Base-by-base conservation (phyloP, 495 filamentous ascomycete species). In the Hypoxylon cercidicola region DNA sequence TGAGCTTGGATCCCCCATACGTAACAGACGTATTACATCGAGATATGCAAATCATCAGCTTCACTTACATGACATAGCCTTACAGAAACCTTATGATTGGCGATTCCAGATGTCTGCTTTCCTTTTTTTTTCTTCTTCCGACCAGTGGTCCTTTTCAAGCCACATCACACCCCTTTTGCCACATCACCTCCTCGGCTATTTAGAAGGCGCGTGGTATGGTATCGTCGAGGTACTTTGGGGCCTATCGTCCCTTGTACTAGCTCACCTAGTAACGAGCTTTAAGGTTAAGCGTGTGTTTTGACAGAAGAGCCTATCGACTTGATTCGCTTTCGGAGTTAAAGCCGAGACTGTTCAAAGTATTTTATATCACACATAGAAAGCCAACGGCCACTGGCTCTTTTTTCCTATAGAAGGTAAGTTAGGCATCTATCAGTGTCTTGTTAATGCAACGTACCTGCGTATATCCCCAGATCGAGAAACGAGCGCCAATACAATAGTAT, bases 251-350 rank as follows among this genome's bases (percentile, higher is more conserved):
- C 9, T 20, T 57, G 53, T 57, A 37, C 46, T 37, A 52, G 40
- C 30, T 57, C 19, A 53, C 60, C 57, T 64, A 52, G 50, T 51
- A 45, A 57, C 45, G 46, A 15, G 51, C 46, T 32, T 32, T 21
- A 12, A 37, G 46, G 60, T 20, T 45, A 19, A 45, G 28, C 20
- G 32, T 45, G 28, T 39, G 28, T 15, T 21, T 21, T 11, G 49
- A 23, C 52, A 66, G 51, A 18, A 37, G 1, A 3, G 1, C 28
- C 16, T 39, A 41, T 0, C 57, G 57, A 66, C 28, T 62, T 16
- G n/a, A 57, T 32, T 41, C 28, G 8, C n/a, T 3, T 8, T 9
- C 34, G 63, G 63, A 60, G 20, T 7, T 12, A 0, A 55, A 28
- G 32, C 63, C 56, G 63, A 20, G 4, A 23, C 40, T 32, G 43